phyloP scores from a whole-genome alignment of 768 basidiomycete species.

The Podaxis carcinomalis region DNA sequence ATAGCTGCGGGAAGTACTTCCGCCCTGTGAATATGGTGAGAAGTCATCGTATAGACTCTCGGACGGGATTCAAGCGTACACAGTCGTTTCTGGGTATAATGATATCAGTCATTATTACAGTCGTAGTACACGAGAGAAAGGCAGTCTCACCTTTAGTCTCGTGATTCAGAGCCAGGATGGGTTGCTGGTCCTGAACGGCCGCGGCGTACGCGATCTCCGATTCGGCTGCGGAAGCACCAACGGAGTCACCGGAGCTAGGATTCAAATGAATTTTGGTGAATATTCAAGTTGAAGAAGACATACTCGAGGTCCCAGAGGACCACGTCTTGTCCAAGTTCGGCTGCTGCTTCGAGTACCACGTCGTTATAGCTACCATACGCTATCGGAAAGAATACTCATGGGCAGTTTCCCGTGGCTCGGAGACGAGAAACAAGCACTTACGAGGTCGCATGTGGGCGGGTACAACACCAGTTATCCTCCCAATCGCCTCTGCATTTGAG shows the following conservation, averaged over 20 bases:
- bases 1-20: constrained; percentile 35
- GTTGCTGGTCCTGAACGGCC: constrained; percentile 20
- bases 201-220: constrained; percentile 25
- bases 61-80: neutral
- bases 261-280: neutral
- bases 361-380: constrained; percentile 35
- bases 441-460: constrained; percentile 26
- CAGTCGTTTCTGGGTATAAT: neutral
- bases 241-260: constrained; percentile 31
- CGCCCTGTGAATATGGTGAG: neutral
- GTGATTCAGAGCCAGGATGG: constrained; percentile 33
- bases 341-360: constrained; percentile 20
- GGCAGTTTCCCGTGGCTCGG: too few relatives aligned
- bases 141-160: constrained; percentile 23
- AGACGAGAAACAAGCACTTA: neutral
- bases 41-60: too few relatives aligned
- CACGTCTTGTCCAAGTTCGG: constrained; percentile 19
- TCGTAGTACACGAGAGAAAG: neutral
- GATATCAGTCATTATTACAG: neutral
- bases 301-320: constrained; percentile 32
- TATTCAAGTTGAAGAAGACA: constrained; percentile 2
- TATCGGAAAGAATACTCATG: neutral
- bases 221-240: constrained; percentile 24
- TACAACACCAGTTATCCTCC: constrained; percentile 18
- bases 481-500: constrained; percentile 17